phyloP scores from a whole-genome alignment of 2,329 filamentous ascomycete species.

The Calycina marina region DNA sequence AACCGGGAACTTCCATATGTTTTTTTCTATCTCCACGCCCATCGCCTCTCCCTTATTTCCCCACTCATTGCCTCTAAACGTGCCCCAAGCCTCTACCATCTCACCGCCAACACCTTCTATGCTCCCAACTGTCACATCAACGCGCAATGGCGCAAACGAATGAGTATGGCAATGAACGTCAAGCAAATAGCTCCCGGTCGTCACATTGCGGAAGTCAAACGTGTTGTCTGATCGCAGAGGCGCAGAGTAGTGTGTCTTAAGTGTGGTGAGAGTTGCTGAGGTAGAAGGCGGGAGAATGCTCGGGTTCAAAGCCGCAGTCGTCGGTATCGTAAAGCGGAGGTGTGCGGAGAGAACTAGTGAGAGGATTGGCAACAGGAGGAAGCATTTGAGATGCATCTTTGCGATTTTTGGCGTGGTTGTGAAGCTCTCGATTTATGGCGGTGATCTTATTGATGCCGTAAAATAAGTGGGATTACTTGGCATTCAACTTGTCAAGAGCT shows the following conservation, averaged over 20 bases:
- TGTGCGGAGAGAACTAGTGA: slow-evolving; percentile 21
- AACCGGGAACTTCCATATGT: slow-evolving; percentile 18
- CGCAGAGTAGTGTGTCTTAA: slow-evolving; percentile 34
- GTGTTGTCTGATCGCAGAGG: slow-evolving; percentile 53
- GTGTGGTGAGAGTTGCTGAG: slow-evolving; percentile 49
- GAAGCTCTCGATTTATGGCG: not conserved
- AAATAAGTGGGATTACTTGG: no score
- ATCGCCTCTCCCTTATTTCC: slow-evolving; percentile 61
- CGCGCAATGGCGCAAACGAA: slow-evolving; percentile 62
- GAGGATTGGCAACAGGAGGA: slow-evolving; percentile 25
- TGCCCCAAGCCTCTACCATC: slow-evolving; percentile 58
- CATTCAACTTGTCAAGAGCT: no score
- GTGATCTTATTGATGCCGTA: slow-evolving; percentile 10
- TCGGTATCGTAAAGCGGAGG: slow-evolving; percentile 15
- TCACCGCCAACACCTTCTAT: slow-evolving; percentile 8
- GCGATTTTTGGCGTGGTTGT: slow-evolving; percentile 22
- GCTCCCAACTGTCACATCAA: slow-evolving; percentile 64
- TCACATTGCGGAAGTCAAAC: slow-evolving; percentile 63
- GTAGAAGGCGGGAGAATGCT: slow-evolving; percentile 39
- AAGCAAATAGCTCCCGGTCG: slow-evolving; percentile 61
- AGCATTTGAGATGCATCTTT: slow-evolving; percentile 22
- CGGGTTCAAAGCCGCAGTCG: slow-evolving; percentile 18
- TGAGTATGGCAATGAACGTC: slow-evolving; percentile 65
- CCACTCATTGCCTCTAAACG: slow-evolving; percentile 82
- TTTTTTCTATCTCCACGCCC: slow-evolving; percentile 38